Evolutionary conservation across 306 rosid genomes (phyloP), one percentile per base, ranked within the genome.

Genomic region (Medicago ruthenica): DNA sequence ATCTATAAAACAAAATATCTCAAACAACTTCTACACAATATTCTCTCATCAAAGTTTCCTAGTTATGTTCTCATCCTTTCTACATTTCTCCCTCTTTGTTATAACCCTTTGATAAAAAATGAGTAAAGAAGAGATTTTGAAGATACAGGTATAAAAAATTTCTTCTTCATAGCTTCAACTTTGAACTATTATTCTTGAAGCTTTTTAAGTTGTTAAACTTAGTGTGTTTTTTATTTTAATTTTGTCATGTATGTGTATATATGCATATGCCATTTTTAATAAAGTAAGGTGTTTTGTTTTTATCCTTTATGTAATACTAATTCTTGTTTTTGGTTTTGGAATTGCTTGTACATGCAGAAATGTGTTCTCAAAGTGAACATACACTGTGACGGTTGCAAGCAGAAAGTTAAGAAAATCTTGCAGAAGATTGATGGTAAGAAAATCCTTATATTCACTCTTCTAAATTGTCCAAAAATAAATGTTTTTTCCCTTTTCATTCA

Each of bases 371-470:
- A 90, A 79, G 99, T 96, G 82, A 96, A 92, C 79, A 90, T 96
- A 7, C 98, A 96, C 83, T 96, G 99, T 65, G 96, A 87, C 61
- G 99, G 98, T 12, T 96, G 99, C 80, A 92, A 90, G 84, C 90
- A 86, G 0, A 90, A 96, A 77, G 99, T 96, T 37, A 96, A 89
- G 98, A 96, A 90, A 89, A 91, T 89, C 87, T 47, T 96, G 84
- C 89, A 92, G 85, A 88, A 87, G 84, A 96, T 96, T 40, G 99
- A 96, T 37, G 99, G 99, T 92, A 85, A 5, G 39, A n/a, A 8
- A 9, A 9, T 45, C 10, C 67, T 4, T 65, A 7, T 45, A 14
- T 76, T 39, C 50, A 7, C 71, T 51, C 41, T 70, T 57, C 41
- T 54, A 18, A 15, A 11, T 7, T 10, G 8, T 1, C 16, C 9